Percentiles rank a stretch among this genome's conserved stretches.
Conservation (phyloP, 495 filamentous ascomycete species). For the Neurospora africana region DNA sequence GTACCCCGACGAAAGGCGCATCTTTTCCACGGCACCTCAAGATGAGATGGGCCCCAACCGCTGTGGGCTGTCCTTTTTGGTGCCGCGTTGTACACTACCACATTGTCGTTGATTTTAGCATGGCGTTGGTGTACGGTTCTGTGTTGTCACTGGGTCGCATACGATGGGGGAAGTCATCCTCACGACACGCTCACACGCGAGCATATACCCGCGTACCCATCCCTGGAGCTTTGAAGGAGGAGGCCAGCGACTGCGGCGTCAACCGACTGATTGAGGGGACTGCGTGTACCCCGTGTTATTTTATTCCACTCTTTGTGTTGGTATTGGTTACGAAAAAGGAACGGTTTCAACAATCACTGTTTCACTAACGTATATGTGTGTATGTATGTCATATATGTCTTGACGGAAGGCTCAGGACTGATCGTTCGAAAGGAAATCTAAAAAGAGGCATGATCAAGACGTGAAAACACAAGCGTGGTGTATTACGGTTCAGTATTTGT, state of each 20-base stretch:
- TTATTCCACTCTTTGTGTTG: not conserved
- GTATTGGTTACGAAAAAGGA: not conserved
- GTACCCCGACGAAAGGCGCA: not conserved
- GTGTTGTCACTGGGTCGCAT: not conserved
- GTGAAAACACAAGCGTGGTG: not conserved
- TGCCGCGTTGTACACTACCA: not conserved
- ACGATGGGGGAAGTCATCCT: not conserved
- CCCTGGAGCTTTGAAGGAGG: not conserved
- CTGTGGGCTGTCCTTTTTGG: not conserved
- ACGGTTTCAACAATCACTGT: not conserved
- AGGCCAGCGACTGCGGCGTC: not conserved
- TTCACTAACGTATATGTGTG: not conserved
- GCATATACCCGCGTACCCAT: not conserved
- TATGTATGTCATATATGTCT: not conserved
- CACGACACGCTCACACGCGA: not conserved
- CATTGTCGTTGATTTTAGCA: conserved; percentile 1
- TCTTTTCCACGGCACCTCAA: not conserved
- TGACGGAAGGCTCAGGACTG: not conserved
- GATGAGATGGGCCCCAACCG: not conserved
- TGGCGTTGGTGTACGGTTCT: not conserved
- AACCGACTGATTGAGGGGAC: not conserved
- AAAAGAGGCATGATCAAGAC: not conserved
- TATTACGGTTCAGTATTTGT: not conserved
- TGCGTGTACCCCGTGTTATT: not conserved
- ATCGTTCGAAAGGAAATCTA: not conserved